These are phyloP conservation scores for Solanum hybrid DNA, from an alignment of 305 asterid species.

Conservation along the genomic window DNA sequence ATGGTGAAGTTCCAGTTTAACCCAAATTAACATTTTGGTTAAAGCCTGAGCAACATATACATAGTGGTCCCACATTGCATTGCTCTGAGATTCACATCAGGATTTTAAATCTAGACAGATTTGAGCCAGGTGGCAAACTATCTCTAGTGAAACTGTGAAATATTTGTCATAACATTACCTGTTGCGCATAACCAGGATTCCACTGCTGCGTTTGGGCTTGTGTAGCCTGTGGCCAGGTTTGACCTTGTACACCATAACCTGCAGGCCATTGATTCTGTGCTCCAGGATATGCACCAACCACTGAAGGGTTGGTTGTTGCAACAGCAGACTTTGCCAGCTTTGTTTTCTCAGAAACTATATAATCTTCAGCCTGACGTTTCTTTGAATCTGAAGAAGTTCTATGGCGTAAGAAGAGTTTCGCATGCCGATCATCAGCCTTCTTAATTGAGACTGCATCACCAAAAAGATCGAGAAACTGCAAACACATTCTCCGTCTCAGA, in stretches of 20 bases:
- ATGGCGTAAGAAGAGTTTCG: slow-evolving; percentile 75
- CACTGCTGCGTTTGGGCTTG: slow-evolving; percentile 81
- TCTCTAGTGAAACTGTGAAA: not conserved
- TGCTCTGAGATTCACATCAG: not conserved
- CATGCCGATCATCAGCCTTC: slow-evolving; percentile 83
- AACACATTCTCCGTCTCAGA: not conserved
- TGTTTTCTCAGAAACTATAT: slow-evolving; percentile 61
- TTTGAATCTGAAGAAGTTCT: slow-evolving; percentile 69
- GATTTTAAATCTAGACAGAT: not conserved
- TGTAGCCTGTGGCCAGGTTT: slow-evolving; percentile 84
- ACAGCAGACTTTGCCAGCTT: slow-evolving; percentile 57
- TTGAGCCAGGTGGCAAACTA: not conserved
- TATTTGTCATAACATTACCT: slow-evolving; percentile 26
- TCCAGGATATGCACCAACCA: slow-evolving; percentile 55
- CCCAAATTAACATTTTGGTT: not conserved
- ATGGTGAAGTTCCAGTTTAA: not conserved
- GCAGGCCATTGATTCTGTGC: slow-evolving; percentile 76
- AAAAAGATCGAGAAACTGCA: slow-evolving; percentile 94
- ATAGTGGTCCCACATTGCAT: not conserved
- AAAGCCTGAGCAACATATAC: not conserved
- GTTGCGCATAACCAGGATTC: slow-evolving; percentile 77
- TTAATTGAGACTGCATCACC: slow-evolving; percentile 64
- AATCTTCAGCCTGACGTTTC: slow-evolving; percentile 91
- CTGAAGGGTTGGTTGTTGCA: slow-evolving; percentile 52
- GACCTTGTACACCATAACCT: slow-evolving; percentile 79